phyloP scores from a whole-genome alignment of 768 basidiomycete species.

The Boletus sensibilis region DNA sequence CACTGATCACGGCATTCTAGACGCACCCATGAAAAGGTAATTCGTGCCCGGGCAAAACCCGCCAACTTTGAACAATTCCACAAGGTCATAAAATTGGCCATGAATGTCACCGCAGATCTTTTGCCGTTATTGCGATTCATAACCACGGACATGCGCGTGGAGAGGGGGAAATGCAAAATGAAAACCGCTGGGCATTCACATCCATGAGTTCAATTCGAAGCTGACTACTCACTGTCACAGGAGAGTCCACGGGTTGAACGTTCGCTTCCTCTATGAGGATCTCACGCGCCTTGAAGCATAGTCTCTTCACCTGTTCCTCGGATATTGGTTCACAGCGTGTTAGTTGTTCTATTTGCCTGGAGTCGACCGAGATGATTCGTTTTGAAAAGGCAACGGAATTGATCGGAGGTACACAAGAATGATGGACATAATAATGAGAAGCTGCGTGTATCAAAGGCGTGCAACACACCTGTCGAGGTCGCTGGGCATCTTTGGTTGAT shows the following conservation, averaged over 20 bases:
- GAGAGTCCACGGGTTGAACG: slow-evolving; percentile 93
- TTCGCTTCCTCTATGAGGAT: slow-evolving; percentile 98
- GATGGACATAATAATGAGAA: slow-evolving; percentile 23
- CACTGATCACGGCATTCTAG: neutral
- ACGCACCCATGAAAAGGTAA: slow-evolving; percentile 95
- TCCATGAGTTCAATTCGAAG: neutral
- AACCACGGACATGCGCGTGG: slow-evolving; percentile 2
- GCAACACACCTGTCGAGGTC: slow-evolving; percentile 55
- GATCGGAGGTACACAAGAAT: slow-evolving; percentile 27
- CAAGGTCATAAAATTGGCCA: slow-evolving; percentile 94
- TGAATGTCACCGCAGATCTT: slow-evolving; percentile 96
- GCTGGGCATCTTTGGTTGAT: slow-evolving; percentile 44
- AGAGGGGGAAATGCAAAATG: neutral
- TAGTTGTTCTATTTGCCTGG: slow-evolving; percentile 92
- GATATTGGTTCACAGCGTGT: slow-evolving; percentile 93
- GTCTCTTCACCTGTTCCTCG: slow-evolving; percentile 91
- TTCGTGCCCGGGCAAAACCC: slow-evolving; percentile 91
- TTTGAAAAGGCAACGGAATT: slow-evolving; percentile 18
- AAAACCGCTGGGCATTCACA: neutral
- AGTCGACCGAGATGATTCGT: slow-evolving; percentile 13
- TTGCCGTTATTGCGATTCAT: slow-evolving; percentile 6
- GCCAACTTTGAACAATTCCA: slow-evolving; percentile 93
- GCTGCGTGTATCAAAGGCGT: slow-evolving; percentile 30
- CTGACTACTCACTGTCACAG: slow-evolving; percentile 76
- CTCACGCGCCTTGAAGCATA: slow-evolving; percentile 95